phyloP scores from a whole-genome alignment of 2,329 filamentous ascomycete genomes.

The Penicillium aurantiogriseum region DNA sequence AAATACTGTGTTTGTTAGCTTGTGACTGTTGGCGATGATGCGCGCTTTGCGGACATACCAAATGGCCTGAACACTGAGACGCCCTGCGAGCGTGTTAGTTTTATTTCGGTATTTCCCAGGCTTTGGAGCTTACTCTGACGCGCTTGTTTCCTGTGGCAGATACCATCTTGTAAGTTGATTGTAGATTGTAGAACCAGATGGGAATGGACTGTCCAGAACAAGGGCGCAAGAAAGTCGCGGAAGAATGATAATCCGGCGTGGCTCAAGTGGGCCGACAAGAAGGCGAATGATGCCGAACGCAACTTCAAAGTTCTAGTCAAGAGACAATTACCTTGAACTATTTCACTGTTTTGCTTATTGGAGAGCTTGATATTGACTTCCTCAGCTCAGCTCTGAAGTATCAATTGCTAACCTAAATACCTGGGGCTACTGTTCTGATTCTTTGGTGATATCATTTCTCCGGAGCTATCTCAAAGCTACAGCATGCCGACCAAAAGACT shows the following conservation, averaged over 20 bases:
- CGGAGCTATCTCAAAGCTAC: conserved; percentile 13
- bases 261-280: background rate
- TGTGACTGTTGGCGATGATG: background rate
- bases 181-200: background rate
- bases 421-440: background rate
- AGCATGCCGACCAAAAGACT: conserved; percentile 68
- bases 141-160: conserved; percentile 56
- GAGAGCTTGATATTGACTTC: too few relatives aligned
- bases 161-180: conserved; percentile 44
- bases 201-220: conserved; percentile 7
- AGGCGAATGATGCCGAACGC: conserved; percentile 5
- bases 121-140: conserved; percentile 43
- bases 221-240: conserved; percentile 8
- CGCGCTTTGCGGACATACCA: conserved; percentile 30
- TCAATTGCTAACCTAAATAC: conserved; percentile 10
- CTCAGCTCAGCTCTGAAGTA: background rate
- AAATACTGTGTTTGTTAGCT: conserved; percentile 56
- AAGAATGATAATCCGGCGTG: conserved; percentile 1
- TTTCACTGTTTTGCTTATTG: background rate
- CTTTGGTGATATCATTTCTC: conserved; percentile 8
- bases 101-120: background rate
- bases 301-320: background rate
- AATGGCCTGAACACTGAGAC: conserved; percentile 50
- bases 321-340: background rate
- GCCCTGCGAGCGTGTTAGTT: conserved; percentile 36